These are phyloP conservation scores for Entomortierella parvispora DNA, from an alignment of 192 early-diverging fungal species.

Conservation along the genomic window DNA sequence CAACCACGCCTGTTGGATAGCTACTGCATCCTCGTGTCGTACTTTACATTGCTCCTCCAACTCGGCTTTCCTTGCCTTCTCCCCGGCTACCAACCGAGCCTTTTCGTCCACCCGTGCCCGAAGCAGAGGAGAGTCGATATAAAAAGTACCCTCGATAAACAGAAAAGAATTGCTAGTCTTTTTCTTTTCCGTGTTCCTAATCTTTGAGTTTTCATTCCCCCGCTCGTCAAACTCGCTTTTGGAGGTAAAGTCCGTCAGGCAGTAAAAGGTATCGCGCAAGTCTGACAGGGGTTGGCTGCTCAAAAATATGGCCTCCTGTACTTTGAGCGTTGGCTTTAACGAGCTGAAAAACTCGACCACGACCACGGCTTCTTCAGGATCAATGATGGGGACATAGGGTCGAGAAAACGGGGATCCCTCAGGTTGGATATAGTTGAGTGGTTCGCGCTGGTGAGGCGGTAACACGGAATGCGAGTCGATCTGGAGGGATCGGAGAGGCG, in stretches of 20 bases:
- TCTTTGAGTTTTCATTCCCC: conserved; percentile 11
- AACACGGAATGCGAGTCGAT: conserved; percentile 9
- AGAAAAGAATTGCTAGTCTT: conserved; percentile 76
- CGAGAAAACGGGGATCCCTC: not conserved
- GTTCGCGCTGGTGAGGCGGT: conserved; percentile 13
- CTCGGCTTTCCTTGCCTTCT: not conserved
- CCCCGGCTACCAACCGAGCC: conserved; percentile 12
- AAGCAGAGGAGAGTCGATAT: conserved; percentile 72
- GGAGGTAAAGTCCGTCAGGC: conserved; percentile 71
- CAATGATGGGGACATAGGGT: conserved; percentile 8
- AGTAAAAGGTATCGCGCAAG: conserved; percentile 77
- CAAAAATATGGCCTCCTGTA: conserved; percentile 74
- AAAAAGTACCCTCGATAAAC: conserved; percentile 82
- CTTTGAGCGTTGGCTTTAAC: conserved; percentile 56
- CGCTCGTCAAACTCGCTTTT: conserved; percentile 39
- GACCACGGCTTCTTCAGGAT: conserved; percentile 59
- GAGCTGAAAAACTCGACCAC: conserved; percentile 73
- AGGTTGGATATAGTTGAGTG: conserved; percentile 20
- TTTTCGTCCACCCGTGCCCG: conserved; percentile 50
- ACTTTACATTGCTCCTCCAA: not conserved
- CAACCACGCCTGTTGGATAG: too few species aligned
- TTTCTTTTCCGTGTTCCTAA: conserved; percentile 58
- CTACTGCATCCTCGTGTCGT: not conserved
- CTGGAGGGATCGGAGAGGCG: conserved; percentile 6
- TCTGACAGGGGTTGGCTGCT: conserved; percentile 74